Base-by-base conservation (phyloP, 2,329 filamentous ascomycete genomes). In the Dactylonectria estremocensis region DNA sequence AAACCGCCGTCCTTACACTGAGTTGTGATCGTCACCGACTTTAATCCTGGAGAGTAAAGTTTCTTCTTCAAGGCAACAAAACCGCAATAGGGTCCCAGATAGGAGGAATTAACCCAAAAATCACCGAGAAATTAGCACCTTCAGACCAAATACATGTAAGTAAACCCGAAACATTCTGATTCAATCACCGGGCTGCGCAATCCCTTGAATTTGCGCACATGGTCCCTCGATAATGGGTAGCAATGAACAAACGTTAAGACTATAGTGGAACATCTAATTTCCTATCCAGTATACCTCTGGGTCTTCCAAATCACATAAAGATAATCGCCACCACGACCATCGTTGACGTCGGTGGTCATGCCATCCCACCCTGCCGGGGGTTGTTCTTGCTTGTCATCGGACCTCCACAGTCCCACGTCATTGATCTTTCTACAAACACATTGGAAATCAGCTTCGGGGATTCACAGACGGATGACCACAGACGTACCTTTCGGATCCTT, bases 311-410 rank as follows among this genome's bases (percentile, higher is more conserved):
- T 22, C 43, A 64, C 40, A 24, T 64, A 64, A 16, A 64, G 45
- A 35, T 58, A 64, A 54, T 64, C 61, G 52, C 61, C 61, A 53
- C 53, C 61, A 14, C 61, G 53, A 13, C 45, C 61, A 5, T 13
- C 6, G 52, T 64, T 64, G 20, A 64, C 58, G n/a, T 64, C 61
- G 4, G 4, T 13, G 18, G 61, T 24, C 33, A 43, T 64, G 6
- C 45, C 18, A 31, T 52, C 1, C 61, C 61, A 64, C 9, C 45
- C 61, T 7, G 2, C 2, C 2, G 52, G 43, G 5, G 61, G 28
- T 28, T 28, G 11, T 33, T 45, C 20, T 11, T 64, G 28, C 4
- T n/a, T 11, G 16, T 64, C 53, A 45, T 9, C 18, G 10, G 45
- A 20, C 8, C 45, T 28, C 61, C 61, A 64, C n/a, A 64, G 43